phyloP scores from a whole-genome alignment of 768 basidiomycete genomes.

The Kwoniella heveanensis region DNA sequence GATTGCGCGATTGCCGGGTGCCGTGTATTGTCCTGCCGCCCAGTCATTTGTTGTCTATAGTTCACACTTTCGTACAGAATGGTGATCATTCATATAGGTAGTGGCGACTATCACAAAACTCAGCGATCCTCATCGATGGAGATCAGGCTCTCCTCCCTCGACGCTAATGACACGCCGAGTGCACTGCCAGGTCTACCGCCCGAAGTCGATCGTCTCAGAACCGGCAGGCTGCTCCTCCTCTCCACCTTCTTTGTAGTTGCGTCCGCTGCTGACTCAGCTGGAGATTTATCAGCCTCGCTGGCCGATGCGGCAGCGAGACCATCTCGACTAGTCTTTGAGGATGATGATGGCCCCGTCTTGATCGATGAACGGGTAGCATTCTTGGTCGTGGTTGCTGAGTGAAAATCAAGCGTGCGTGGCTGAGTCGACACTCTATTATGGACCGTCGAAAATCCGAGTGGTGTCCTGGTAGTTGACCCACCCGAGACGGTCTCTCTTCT shows the following conservation, averaged over 20 bases:
- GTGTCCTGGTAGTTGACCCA: neutral
- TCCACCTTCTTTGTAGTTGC: conserved; percentile 4
- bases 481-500: conserved; percentile 3
- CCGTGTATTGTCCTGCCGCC: no score
- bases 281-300: no score
- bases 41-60: no score
- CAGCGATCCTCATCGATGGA: neutral
- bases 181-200: neutral
- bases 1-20: no score
- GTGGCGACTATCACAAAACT: no score
- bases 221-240: conserved; percentile 26
- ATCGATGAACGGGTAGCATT: no score
- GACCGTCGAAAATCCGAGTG: conserved; percentile 22
- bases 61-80: no score
- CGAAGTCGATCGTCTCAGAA: conserved; percentile 11
- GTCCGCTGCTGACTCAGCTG: no score
- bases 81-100: no score
- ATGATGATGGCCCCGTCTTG: no score
- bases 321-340: neutral
- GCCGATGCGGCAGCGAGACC: neutral
- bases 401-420: neutral
- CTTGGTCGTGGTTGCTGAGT: neutral
- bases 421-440: conserved; percentile 12
- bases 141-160: neutral
- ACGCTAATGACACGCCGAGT: neutral